phyloP scores from a whole-genome alignment of 768 basidiomycete species.

The Tricholoma sp. region DNA sequence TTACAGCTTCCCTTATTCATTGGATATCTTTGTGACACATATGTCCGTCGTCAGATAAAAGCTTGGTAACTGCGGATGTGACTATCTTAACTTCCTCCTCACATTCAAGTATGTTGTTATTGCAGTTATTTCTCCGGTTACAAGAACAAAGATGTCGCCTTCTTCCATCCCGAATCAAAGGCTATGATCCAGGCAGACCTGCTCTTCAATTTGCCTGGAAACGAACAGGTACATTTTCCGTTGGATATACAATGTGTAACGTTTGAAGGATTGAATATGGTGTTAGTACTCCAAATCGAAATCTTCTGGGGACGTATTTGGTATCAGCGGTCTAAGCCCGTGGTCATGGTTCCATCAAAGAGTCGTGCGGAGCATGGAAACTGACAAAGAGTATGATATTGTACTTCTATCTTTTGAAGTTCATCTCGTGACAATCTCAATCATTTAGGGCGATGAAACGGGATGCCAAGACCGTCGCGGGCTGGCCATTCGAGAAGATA shows the following conservation, averaged over 20 bases:
- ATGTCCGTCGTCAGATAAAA: conserved; percentile 29
- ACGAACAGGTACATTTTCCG: conserved; percentile 50
- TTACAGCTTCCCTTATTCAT: neutral
- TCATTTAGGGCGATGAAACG: conserved; percentile 42
- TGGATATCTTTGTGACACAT: neutral
- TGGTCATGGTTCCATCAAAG: conserved; percentile 22
- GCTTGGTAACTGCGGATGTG: conserved; percentile 31
- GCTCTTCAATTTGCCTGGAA: conserved; percentile 74
- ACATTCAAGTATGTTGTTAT: neutral
- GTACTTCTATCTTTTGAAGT: neutral
- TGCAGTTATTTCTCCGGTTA: conserved; percentile 58
- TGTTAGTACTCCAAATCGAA: conserved; percentile 31
- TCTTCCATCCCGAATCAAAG: conserved; percentile 61
- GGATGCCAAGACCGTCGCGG: conserved; percentile 53
- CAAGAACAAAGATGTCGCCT: conserved; percentile 74
- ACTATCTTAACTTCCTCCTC: neutral
- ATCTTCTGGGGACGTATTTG: conserved; percentile 20
- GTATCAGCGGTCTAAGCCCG: conserved; percentile 25
- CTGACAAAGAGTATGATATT: conserved; percentile 27
- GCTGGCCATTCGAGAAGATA: conserved; percentile 64
- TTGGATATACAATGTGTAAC: neutral
- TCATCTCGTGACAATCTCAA: neutral
- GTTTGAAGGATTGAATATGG: neutral
- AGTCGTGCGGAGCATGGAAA: conserved; percentile 24
- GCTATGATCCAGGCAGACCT: conserved; percentile 73